Evolutionary conservation across 768 basidiomycete species (phyloP), one percentile per base, ranked within the genome.

Genomic region (Polyporus arcularius): DNA sequence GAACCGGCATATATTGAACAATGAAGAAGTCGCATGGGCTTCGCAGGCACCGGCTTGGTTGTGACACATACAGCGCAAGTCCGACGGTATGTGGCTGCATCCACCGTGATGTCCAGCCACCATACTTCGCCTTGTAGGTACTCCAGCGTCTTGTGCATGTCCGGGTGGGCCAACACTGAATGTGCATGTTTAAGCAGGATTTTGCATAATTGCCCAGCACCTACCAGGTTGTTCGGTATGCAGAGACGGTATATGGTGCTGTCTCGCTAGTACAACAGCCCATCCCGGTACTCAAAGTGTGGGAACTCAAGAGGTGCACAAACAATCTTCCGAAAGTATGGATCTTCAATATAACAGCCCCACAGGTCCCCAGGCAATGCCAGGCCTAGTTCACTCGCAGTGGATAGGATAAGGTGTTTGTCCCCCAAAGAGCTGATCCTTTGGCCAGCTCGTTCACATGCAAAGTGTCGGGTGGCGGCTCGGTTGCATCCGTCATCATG

Each of bases 1-100:
- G 43, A 4, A 45, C 43, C 16, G n/a, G 43, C n/a, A 45, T 16
- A 16, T 12, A 16, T 45, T 45, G 14, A 8, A 45, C 0, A 70
- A 46, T 55, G 26, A 2, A 73, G n/a, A 8, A 45, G 43, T 16
- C 16, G 14, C 7, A 45, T 16, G 8, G 43, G 43, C 8, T 21
- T 16, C n/a, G 16, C 43, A 9, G 43, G 14, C 16, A 16, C 43
- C 4, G 43, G n/a, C 16, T 45, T 45, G 15, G 43, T 45, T n/a
- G 43, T 45, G 14, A 16, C 43, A 45, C 43, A 45, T 18, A 45
- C 43, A 45, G n/a, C 21, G n/a, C 43, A 45, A 9, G n/a, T 45
- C 43, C 21, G 14, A 45, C 16, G n/a, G 16, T 45, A 45, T 8
- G 43, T 16, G n/a, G 43, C n/a, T 12, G n/a, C 43, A 9, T 45